Conservation (phyloP, 139 green algal species). For the Protoeuglena noctilucae region DNA sequence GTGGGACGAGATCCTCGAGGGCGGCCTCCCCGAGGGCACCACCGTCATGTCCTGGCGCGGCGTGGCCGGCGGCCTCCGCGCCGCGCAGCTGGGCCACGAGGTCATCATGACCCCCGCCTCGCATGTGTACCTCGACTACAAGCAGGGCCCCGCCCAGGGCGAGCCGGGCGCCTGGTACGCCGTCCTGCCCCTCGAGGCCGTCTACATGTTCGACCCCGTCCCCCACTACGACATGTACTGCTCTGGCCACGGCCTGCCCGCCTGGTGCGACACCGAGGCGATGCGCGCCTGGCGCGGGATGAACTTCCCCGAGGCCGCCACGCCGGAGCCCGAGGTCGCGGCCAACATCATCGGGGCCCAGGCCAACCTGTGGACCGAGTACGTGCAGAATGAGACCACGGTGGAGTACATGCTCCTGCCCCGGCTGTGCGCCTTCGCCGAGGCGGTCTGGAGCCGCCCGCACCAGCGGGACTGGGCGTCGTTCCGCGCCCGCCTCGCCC, state of each 20-base stretch:
- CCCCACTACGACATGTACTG: slow-evolving; percentile 6
- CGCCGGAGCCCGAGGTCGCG: slow-evolving; percentile 8
- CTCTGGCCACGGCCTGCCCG: no score
- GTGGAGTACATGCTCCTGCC: slow-evolving; percentile 53
- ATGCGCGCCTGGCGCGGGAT: not conserved
- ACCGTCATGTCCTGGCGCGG: slow-evolving; percentile 50
- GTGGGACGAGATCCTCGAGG: slow-evolving; percentile 53
- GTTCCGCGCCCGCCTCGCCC: slow-evolving; percentile 11
- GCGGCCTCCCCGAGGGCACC: slow-evolving; percentile 21
- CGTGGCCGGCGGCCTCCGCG: slow-evolving; percentile 27
- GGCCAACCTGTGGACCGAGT: slow-evolving; percentile 48
- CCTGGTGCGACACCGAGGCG: not conserved
- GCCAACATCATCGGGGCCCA: slow-evolving; percentile 23
- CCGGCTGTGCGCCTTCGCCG: slow-evolving; percentile 30
- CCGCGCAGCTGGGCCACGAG: slow-evolving; percentile 29
- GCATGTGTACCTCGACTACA: slow-evolving; percentile 56
- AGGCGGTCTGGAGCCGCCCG: slow-evolving; percentile 33
- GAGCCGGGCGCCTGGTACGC: slow-evolving; percentile 46
- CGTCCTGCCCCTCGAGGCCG: slow-evolving; percentile 30
- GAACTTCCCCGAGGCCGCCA: slow-evolving; percentile 8
- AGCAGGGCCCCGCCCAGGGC: slow-evolving; percentile 21
- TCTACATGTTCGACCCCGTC: slow-evolving; percentile 39
- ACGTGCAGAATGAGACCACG: slow-evolving; percentile 32
- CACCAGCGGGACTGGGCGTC: slow-evolving; percentile 5
- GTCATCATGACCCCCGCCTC: slow-evolving; percentile 49